Evolutionary conservation across 805 yeast genomes (phyloP), one percentile per base, ranked within the genome.

Genomic region (Suhomyces vadensis): DNA sequence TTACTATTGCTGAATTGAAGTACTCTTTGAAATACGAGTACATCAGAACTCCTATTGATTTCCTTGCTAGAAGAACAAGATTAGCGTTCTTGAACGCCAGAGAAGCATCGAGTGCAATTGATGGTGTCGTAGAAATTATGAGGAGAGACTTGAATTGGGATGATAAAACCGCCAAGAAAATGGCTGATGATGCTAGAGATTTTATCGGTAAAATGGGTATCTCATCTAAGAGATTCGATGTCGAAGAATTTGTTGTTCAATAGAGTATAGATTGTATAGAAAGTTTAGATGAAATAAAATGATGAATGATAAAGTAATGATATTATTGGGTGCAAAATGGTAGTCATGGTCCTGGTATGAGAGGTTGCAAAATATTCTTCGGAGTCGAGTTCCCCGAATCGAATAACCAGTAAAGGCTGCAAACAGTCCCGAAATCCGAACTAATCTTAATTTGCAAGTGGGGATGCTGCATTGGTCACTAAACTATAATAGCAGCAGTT

Each of bases 1-100:
- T 89, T 71, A 87, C 95, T 44, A 79, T 90, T 58, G 97, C 94
- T 42, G 98, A 91, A 72, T 76, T 92, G 65, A 77, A 82, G 60
- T 92, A 90, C 69, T 83, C 89, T 9, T 74, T 89, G 55, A 71
- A 79, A 49, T 79, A 87, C 67, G 98, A 91, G 72, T 88, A 89
- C 65, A 81, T 88, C 35, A 79, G 95, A 70, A 86, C 91, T 9
- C 95, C 96, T 37, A 71, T 84, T 45, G 98, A 91, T 67, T 89
- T 91, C 75, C 74, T 91, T 53, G 88, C 95, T 44, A 85, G 97
- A 75, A 85, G 98, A 76, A 83, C 92, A 42, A 82, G 98, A 69
- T 81, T 88, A 63, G 96, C 96, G 2, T 92, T 90, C 73, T 75
- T 91, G 62, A 91, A 91, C 69, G 87, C 94, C 33, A 81, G 81